A percentile compares a stretch with the other conserved stretches of the same genome.
These are phyloP conservation scores for Pyricularia pennisetigena DNA, from an alignment of 2,329 filamentous ascomycete species.

Conservation along the genomic window DNA sequence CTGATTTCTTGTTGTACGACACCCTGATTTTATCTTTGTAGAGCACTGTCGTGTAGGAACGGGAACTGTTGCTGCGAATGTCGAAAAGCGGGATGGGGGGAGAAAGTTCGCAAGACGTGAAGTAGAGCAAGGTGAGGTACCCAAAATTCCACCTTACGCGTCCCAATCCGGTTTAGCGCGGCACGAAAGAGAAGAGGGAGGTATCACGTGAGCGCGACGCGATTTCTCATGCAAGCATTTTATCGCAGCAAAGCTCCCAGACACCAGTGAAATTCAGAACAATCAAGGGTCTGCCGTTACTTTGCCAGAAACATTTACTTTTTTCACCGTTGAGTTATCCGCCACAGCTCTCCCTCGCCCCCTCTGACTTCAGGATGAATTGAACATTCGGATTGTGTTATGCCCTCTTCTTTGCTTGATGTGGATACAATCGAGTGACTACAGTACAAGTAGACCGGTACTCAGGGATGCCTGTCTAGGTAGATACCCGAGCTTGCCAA, in stretches of 20 bases:
- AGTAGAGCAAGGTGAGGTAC: background rate
- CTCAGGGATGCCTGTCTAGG: background rate
- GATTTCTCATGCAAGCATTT: background rate
- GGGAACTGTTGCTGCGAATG: background rate
- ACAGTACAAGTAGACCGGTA: background rate
- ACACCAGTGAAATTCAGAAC: background rate
- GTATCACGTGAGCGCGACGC: slow-evolving; percentile 1
- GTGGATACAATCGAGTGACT: background rate
- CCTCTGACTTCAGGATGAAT: too few relatives aligned
- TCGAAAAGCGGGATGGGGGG: background rate
- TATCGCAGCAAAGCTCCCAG: background rate
- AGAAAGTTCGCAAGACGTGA: background rate
- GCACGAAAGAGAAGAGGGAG: background rate
- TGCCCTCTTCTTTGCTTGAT: background rate
- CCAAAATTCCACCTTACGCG: slow-evolving; percentile 4
- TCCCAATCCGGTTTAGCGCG: slow-evolving; percentile 1
- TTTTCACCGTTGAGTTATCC: background rate
- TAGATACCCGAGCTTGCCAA: background rate
- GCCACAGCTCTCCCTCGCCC: background rate
- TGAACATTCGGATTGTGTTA: background rate
- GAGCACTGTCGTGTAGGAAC: background rate
- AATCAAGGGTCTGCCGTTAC: background rate
- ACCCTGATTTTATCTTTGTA: background rate
- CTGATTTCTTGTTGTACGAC: background rate
- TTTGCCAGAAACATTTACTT: background rate